phyloP scores from a whole-genome alignment of 768 basidiomycete species.

The Lentinus brumalis region DNA sequence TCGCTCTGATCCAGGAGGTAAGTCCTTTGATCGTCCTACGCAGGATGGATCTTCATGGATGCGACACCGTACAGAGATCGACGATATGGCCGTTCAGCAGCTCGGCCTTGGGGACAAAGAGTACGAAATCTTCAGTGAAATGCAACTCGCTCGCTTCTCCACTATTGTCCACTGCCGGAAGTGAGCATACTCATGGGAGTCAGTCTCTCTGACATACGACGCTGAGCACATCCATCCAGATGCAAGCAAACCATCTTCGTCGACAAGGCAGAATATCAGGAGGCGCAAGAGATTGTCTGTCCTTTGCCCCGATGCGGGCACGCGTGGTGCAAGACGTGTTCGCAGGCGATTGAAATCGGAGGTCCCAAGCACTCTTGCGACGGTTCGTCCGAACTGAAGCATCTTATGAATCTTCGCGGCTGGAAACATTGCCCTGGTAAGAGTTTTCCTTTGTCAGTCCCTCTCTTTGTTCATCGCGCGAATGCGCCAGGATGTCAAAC shows the following conservation, averaged over 20 bases:
- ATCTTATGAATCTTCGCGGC: constrained; percentile 53
- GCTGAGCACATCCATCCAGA: constrained; percentile 33
- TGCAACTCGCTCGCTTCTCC: constrained; percentile 48
- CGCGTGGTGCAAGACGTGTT: constrained; percentile 65
- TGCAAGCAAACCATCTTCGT: constrained; percentile 52
- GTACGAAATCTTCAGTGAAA: constrained; percentile 44
- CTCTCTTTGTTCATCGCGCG: too few relatives aligned
- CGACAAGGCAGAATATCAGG: constrained; percentile 49
- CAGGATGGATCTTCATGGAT: not conserved
- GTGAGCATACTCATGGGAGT: constrained; percentile 34
- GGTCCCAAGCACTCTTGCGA: constrained; percentile 59
- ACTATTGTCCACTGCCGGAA: constrained; percentile 50
- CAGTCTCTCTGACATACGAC: not conserved
- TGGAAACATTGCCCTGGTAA: constrained; percentile 68
- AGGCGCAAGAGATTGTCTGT: constrained; percentile 46
- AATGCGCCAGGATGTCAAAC: constrained; percentile 40
- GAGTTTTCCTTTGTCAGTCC: constrained; percentile 6
- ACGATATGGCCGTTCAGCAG: constrained; percentile 41
- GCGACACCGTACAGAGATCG: constrained; percentile 37
- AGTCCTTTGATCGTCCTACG: constrained; percentile 15
- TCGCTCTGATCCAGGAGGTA: constrained; percentile 34
- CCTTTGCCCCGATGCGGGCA: constrained; percentile 49
- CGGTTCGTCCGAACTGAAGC: constrained; percentile 53
- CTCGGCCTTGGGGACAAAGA: constrained; percentile 49
- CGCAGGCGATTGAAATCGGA: constrained; percentile 37